phyloP scores from a whole-genome alignment of 495 filamentous ascomycete genomes.

The Evernia prunastri region DNA sequence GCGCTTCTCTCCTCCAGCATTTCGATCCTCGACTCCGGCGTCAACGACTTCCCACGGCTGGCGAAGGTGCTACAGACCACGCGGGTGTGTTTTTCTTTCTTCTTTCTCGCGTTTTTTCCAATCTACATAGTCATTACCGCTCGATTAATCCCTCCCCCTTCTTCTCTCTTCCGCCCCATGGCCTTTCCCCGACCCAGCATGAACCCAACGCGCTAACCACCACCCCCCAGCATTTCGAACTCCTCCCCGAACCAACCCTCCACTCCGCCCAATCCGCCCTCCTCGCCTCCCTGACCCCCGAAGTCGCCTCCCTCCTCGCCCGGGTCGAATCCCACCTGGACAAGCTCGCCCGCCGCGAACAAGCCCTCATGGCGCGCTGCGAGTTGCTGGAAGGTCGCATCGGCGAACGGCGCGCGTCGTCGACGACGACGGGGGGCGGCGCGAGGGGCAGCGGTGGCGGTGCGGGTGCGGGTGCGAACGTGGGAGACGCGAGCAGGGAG shows the following conservation, averaged over 20 bases:
- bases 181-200: too few relatives aligned
- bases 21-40: conserved; percentile 61
- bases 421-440: conserved; percentile 12
- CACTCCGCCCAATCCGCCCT: conserved; percentile 61
- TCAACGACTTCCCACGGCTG: conserved; percentile 68
- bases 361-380: conserved; percentile 59
- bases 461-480: conserved; percentile 24
- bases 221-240: conserved; percentile 63
- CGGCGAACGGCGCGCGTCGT: conserved; percentile 27
- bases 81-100: conserved; percentile 55
- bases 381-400: conserved; percentile 67
- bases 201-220: too few relatives aligned
- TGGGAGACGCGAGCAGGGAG: conserved; percentile 42
- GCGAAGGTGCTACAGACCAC: conserved; percentile 64
- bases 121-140: not conserved
- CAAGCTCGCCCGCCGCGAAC: conserved; percentile 63
- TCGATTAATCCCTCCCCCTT: too few relatives aligned
- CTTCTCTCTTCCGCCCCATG: too few relatives aligned
- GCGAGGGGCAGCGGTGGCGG: conserved; percentile 29
- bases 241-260: conserved; percentile 63
- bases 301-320: conserved; percentile 59
- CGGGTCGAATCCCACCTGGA: conserved; percentile 63
- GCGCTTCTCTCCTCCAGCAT: conserved; percentile 69
- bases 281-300: conserved; percentile 66
- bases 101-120: conserved; percentile 4